Evolutionary conservation across 1,284 basidiomycete species (phyloP).

Genomic region (Apiotrichum akiyoshidainum): DNA sequence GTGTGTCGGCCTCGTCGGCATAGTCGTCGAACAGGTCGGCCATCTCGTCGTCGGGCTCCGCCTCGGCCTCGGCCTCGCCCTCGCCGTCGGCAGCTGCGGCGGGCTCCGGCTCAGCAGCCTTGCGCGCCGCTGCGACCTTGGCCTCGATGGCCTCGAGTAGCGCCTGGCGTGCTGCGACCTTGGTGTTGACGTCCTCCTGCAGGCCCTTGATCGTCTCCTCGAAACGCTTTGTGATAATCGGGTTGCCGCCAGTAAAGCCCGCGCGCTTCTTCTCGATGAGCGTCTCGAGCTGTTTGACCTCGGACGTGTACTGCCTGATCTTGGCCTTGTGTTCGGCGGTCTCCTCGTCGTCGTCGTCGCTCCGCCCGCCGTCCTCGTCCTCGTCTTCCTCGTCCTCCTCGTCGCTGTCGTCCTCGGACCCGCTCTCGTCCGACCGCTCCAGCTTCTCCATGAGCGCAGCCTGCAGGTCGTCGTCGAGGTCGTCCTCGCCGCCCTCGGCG

Average conservation of each 20-base stretch:
- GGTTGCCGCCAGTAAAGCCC: slow-evolving; percentile 80
- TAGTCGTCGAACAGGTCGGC: slow-evolving; percentile 31
- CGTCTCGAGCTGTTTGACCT: slow-evolving; percentile 82
- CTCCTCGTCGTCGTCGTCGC: slow-evolving; percentile 67
- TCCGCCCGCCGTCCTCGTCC: slow-evolving; percentile 66
- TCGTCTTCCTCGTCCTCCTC: slow-evolving; percentile 65
- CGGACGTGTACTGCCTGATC: slow-evolving; percentile 76
- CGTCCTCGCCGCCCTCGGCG: slow-evolving; percentile 30
- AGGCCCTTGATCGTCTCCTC: slow-evolving; percentile 87
- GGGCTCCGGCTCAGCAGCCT: slow-evolving; percentile 6
- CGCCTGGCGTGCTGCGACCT: slow-evolving; percentile 62
- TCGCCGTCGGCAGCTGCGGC: slow-evolving; percentile 6
- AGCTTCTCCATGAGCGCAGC: slow-evolving; percentile 38
- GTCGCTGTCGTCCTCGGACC: slow-evolving; percentile 26
- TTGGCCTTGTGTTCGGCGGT: slow-evolving; percentile 56
- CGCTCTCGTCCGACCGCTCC: slow-evolving; percentile 30
- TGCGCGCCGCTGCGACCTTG: slow-evolving; percentile 14
- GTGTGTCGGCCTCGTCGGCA: slow-evolving; percentile 32
- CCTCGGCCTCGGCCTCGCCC: slow-evolving; percentile 22
- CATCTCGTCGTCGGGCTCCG: slow-evolving; percentile 29
- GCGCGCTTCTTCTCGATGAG: slow-evolving; percentile 82
- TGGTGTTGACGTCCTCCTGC: slow-evolving; percentile 78
- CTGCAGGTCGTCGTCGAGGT: slow-evolving; percentile 38
- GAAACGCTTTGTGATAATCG: slow-evolving; percentile 87
- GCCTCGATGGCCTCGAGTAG: slow-evolving; percentile 42